Base-by-base conservation (phyloP, 2,329 filamentous ascomycete species). In the Diaporthe ilicicola region DNA sequence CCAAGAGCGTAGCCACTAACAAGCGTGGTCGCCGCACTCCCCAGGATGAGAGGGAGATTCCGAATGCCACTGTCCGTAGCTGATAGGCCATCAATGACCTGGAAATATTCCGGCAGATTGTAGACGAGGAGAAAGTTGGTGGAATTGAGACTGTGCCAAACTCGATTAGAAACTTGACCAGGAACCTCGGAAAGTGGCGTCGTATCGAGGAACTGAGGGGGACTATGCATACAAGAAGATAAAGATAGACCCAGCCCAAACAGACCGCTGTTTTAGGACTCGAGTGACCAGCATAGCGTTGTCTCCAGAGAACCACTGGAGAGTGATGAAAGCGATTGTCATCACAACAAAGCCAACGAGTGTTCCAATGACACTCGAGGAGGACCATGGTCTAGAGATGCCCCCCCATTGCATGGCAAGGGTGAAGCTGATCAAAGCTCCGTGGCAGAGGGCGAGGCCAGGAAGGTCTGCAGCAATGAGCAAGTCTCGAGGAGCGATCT, bases 21-120 rank as follows among this genome's bases (percentile, higher is more conserved):
- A n/a, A n/a, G n/a, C n/a, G n/a, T n/a, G n/a, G n/a, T n/a, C n/a
- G n/a, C n/a, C n/a, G n/a, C n/a, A n/a, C n/a, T n/a, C n/a, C n/a
- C n/a, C n/a, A 59, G 24, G 15, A 59, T 59, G 19, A 32, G n/a
- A n/a, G 55, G 55, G 7, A 59, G 37, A 9, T 9, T 32, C 55
- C 24, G 7, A 6, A 59, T 32, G 9, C 55, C 55, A 59, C 55
- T 59, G 29, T 34, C 32, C 27, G 8, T 15, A 8, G 55, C 15
- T 29, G 22, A 34, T 9, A 34, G 19, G 7, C 55, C 55, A 44
- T 70, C 22, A 70, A 87, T 79, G 37, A 82, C 80, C 77, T 88
- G 84, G 76, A 88, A 86, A 79, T 85, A 87, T 72, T 87, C 80
- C 1, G 86, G 85, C 5, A 87, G 76, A 71, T 85, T 85, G 77